These are phyloP conservation scores for Eucalyptus victrix DNA, from an alignment of 345 rosid genomes.

Conservation along the genomic window DNA sequence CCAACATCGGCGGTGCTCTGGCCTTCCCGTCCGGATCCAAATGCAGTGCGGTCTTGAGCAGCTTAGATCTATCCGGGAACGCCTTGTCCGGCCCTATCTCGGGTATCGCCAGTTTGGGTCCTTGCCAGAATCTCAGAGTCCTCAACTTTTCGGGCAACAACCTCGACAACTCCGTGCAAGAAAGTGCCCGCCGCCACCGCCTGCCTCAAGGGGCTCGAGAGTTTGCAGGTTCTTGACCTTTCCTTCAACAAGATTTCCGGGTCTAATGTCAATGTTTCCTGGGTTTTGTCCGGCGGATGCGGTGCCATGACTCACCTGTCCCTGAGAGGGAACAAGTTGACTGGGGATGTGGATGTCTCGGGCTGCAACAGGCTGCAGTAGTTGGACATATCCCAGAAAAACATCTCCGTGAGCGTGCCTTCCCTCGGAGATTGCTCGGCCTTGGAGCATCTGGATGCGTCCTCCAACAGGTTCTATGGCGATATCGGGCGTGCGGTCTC, in stretches of 20 bases:
- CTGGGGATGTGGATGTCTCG: constrained; percentile 58
- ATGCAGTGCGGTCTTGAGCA: constrained; percentile 49
- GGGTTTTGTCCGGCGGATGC: constrained; percentile 39
- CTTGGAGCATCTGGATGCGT: constrained; percentile 59
- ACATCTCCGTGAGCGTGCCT: constrained; percentile 41
- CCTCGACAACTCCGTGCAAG: constrained; percentile 25
- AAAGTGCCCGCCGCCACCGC: not conserved
- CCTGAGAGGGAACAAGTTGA: constrained; percentile 54
- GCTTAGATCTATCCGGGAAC: constrained; percentile 72
- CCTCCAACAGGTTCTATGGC: constrained; percentile 51
- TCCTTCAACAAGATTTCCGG: constrained; percentile 51
- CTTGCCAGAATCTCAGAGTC: constrained; percentile 36
- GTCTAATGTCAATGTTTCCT: constrained; percentile 31
- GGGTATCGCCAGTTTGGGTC: constrained; percentile 22
- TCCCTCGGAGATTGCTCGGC: constrained; percentile 55
- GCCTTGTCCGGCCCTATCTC: constrained; percentile 46
- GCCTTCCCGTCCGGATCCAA: constrained; percentile 37
- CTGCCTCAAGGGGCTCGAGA: not conserved
- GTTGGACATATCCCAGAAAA: constrained; percentile 66
- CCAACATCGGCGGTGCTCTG: constrained; percentile 52
- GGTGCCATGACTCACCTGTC: constrained; percentile 28
- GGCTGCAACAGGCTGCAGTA: constrained; percentile 34
- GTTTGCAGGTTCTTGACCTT: constrained; percentile 62
- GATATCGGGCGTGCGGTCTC: constrained; percentile 47
- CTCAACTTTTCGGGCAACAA: constrained; percentile 50